Evolutionary conservation across 2,329 filamentous ascomycete species (phyloP), one percentile per base, ranked within the genome.

Genomic region (Coniochaeta hoffmannii): DNA sequence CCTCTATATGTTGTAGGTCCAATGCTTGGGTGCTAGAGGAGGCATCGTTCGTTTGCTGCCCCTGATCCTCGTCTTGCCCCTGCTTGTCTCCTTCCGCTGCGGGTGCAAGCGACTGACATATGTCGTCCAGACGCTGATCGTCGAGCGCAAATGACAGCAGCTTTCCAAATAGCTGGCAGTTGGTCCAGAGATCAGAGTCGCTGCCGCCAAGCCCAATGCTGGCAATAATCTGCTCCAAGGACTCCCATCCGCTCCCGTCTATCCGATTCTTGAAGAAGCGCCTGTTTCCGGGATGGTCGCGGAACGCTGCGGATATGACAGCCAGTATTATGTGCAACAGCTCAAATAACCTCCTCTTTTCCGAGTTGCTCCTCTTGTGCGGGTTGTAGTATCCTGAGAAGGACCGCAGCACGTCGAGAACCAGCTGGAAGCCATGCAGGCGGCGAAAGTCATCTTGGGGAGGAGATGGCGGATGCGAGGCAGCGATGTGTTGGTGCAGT

Each of bases 381-480:
- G 81, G 83, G 63, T 89, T 82, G 71, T 93, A 94, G 65, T 87
- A 88, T 60, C 88, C 87, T 1, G 88, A 86, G 59, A 91, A 84
- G 54, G 82, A 79, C 56, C 85, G 80, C 22, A 95, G 73, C 26
- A 89, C 79, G 41, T 83, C 76, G 54, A 96, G 76, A 22, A 96
- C 73, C 44, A 80, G 78, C 63, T 90, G 83, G 69, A 96, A 96
- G 64, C 92, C 92, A 56, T 81, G 78, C 26, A 91, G 79, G 65
- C 89, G 84, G 61, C 92, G 84, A 68, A 97, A 96, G 62, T 89
- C 86, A 72, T 96, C 89, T 72, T 91, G 90, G 5, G 76, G 73
- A 3, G 76, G 69, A 57, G 73, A 73, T 2, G 77, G 74, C 15
- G 76, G 69, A 36, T 73, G 65, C 28, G 71, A 65, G 10, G 78